Evolutionary conservation across 2,329 filamentous ascomycete genomes (phyloP).

Genomic region (Monosporascus ibericus): DNA sequence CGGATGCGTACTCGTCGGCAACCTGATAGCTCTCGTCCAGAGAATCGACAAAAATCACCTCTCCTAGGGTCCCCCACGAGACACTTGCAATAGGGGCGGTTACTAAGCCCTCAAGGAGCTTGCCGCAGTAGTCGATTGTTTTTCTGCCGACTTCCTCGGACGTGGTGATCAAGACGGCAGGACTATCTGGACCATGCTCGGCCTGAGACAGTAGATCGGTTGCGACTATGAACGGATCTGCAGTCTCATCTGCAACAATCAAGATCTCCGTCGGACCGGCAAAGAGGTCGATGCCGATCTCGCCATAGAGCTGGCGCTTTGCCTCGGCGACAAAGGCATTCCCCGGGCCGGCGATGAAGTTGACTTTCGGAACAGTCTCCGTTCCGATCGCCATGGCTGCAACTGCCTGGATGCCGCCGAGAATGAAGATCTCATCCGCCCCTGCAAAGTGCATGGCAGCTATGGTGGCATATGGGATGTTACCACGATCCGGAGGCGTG

Average conservation of each 20-base stretch:
- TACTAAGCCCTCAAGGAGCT: conserved; percentile 32
- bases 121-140: conserved; percentile 30
- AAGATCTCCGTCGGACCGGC: conserved; percentile 55
- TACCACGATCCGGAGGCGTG: conserved; percentile 43
- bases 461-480: conserved; percentile 41
- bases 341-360: conserved; percentile 47
- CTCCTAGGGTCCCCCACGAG: conserved; percentile 40
- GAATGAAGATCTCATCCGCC: conserved; percentile 15
- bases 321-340: conserved; percentile 50
- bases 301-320: conserved; percentile 46
- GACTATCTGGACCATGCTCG: conserved; percentile 55
- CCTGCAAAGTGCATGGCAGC: conserved; percentile 35
- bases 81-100: conserved; percentile 36
- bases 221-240: conserved; percentile 91
- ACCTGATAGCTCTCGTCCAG: conserved; percentile 39
- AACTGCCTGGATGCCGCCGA: conserved; percentile 42
- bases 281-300: conserved; percentile 47
- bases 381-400: conserved; percentile 47
- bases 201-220: conserved; percentile 92
- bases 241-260: conserved; percentile 83
- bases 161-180: conserved; percentile 43
- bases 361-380: conserved; percentile 39
- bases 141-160: conserved; percentile 31
- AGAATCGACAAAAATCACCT: conserved; percentile 36
- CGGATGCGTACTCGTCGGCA: conserved; percentile 41